A percentile compares a stretch with the other conserved stretches of the same genome.
phyloP scores from a whole-genome alignment of 208 protist genomes.

The Acanthamoeba healyi region DNA sequence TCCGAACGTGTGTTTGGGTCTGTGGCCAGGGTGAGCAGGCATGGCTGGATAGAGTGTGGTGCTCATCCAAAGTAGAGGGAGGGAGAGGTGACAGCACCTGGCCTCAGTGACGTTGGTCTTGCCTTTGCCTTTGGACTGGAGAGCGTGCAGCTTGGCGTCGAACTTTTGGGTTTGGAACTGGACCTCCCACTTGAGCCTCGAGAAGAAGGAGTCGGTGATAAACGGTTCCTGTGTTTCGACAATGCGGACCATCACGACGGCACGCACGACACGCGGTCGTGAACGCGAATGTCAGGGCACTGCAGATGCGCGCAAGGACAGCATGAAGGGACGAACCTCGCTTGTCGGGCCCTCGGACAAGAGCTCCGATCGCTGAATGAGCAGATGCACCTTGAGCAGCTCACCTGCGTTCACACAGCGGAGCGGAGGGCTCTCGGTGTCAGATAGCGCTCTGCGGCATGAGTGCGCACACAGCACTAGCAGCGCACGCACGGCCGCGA shows the following conservation, averaged over 20 bases:
- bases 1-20: constrained; percentile 48
- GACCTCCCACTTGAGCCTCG: constrained; percentile 52
- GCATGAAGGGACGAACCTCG: neutral
- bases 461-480: no score
- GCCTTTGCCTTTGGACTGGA: constrained; percentile 54
- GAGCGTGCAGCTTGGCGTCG: constrained; percentile 64
- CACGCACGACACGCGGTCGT: no score
- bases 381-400: constrained; percentile 54
- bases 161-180: constrained; percentile 65
- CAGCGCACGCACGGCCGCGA: no score
- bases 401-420: neutral
- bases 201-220: constrained; percentile 49
- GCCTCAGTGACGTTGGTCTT: constrained; percentile 43
- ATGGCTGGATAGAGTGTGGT: neutral
- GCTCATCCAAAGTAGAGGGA: neutral
- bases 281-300: no score
- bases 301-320: neutral
- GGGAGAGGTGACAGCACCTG: neutral
- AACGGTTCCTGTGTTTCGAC: neutral
- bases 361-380: constrained; percentile 21
- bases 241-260: no score
- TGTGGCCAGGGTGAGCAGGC: neutral
- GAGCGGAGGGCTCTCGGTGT: neutral
- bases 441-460: neutral
- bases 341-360: neutral